A percentile compares a stretch with the other conserved stretches of the same genome.
phyloP scores from a whole-genome alignment of 2,329 filamentous ascomycete species.

The Sodiomyces alkalinus region DNA sequence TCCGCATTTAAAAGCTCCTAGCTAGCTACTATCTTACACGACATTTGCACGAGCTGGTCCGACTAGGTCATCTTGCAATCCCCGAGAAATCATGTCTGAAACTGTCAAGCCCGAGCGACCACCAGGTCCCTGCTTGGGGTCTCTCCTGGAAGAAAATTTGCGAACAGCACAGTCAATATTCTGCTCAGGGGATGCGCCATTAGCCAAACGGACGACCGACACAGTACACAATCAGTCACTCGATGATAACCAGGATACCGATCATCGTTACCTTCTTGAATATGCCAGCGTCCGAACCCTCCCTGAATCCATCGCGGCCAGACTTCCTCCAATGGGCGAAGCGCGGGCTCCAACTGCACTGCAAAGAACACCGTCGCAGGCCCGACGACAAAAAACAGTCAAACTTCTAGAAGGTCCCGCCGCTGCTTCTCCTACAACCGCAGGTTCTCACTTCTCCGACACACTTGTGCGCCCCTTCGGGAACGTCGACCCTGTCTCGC shows the following conservation, averaged over 20 bases:
- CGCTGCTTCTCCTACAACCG: slow-evolving; percentile 17
- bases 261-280: slow-evolving; percentile 49
- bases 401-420: slow-evolving; percentile 26
- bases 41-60: too few relatives aligned
- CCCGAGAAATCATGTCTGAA: too few relatives aligned
- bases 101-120: too few relatives aligned
- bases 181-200: too few relatives aligned
- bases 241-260: slow-evolving; percentile 8
- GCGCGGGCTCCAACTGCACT: slow-evolving; percentile 15
- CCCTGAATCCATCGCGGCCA: slow-evolving; percentile 63
- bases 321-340: slow-evolving; percentile 41
- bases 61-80: too few relatives aligned
- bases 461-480: neutral
- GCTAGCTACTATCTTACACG: too few relatives aligned
- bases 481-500: neutral
- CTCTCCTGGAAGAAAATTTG: too few relatives aligned
- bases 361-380: slow-evolving; percentile 35
- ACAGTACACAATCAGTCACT: too few relatives aligned
- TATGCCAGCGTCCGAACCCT: slow-evolving; percentile 67
- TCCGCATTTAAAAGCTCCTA: too few relatives aligned
- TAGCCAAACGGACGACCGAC: too few relatives aligned
- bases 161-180: too few relatives aligned
- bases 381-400: slow-evolving; percentile 11
- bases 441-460: neutral
- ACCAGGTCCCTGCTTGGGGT: too few relatives aligned